Evolutionary conservation across 257 asterid genomes (phyloP).

Genomic region (Avicennia marina): DNA sequence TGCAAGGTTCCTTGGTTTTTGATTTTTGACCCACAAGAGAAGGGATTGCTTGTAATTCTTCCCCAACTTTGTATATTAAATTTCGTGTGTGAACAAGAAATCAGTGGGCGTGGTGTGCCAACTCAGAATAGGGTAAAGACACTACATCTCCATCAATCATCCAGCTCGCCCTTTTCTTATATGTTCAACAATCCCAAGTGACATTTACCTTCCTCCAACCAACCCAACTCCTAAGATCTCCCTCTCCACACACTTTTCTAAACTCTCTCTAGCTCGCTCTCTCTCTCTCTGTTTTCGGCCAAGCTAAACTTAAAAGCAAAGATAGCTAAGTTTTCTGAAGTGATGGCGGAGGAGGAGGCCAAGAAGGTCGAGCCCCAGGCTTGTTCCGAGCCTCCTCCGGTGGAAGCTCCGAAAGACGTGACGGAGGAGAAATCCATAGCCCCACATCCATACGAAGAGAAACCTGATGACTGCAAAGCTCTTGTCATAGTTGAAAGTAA

Average conservation of each 20-base stretch:
- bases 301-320: constrained; percentile 17
- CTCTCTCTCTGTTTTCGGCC: no score
- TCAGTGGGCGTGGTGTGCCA: constrained; percentile 5
- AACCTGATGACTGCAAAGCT: constrained; percentile 37
- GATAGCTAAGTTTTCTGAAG: constrained; percentile 40
- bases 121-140: constrained; percentile 11
- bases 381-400: constrained; percentile 15
- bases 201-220: constrained; percentile 36
- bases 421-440: constrained; percentile 61
- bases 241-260: background rate
- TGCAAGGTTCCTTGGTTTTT: no score
- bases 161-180: constrained; percentile 8
- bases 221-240: background rate
- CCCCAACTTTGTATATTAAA: no score
- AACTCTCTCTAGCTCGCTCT: constrained; percentile 4
- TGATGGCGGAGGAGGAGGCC: constrained; percentile 56
- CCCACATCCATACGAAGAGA: constrained; percentile 46
- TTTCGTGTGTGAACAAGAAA: background rate
- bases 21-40: no score
- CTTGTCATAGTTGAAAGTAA: constrained; percentile 40
- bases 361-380: constrained; percentile 42
- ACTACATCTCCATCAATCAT: constrained; percentile 15
- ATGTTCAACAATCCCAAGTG: constrained; percentile 18
- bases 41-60: no score
- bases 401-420: constrained; percentile 44